Evolutionary conservation across 2,329 filamentous ascomycete species (phyloP).

Genomic region (Fusarium goolgardi): DNA sequence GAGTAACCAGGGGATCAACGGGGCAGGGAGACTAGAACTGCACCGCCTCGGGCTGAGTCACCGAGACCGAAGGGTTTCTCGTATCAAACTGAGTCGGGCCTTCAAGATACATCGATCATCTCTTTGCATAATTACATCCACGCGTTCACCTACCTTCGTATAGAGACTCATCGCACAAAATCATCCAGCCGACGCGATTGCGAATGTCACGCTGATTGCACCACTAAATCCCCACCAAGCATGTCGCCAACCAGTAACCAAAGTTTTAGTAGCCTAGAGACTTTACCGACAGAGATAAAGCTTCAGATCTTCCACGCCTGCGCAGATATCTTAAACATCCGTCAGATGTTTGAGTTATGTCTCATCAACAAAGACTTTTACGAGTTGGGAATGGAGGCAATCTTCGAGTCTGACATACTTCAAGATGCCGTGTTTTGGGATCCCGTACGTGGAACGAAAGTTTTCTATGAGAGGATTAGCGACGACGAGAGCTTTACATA

Average conservation of each 20-base stretch:
- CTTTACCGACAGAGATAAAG: slow-evolving; percentile 1
- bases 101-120: not conserved
- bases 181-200: not conserved
- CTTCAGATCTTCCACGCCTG: not conserved
- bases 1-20: not conserved
- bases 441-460: not conserved
- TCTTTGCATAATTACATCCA: not conserved
- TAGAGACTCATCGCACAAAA: no score
- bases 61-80: not conserved
- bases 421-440: slow-evolving; percentile 2
- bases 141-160: not conserved
- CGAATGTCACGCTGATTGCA: no score
- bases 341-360: not conserved
- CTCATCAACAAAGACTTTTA: not conserved
- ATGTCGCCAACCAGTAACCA: not conserved
- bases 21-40: not conserved
- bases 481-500: not conserved
- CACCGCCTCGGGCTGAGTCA: not conserved
- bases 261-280: accelerated
- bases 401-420: not conserved
- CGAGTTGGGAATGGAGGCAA: not conserved
- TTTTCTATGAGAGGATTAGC: not conserved
- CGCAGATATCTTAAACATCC: not conserved
- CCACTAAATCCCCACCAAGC: not conserved
- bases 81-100: no score